Evolutionary conservation across 176 grass and related monocot genomes (phyloP), one percentile per base, ranked within the genome.

Genomic region (Cocos nucifera): DNA sequence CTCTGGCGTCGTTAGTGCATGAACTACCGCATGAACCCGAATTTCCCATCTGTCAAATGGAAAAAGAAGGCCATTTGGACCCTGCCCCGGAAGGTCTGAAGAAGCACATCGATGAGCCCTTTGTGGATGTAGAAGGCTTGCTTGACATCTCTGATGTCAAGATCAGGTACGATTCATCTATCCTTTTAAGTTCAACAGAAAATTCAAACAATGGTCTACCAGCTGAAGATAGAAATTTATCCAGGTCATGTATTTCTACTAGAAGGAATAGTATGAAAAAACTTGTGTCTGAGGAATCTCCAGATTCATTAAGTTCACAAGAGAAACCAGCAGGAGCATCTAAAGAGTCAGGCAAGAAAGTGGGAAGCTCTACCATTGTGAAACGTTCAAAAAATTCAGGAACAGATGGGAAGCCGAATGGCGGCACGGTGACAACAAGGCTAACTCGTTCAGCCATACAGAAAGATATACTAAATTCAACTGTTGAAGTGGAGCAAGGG

Each of bases 371-470:
- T 65, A 15, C 7, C 17, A 51, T 15, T 5, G 6, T 14, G 3
- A 50, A 51, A 1, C 6, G 19, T 55, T 55, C 51, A 30, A 23
- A 16, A 67, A 53, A 20, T 6, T 52, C 25, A 15, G 5, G 4
- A 65, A 65, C 20, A 22, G 51, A 51, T 16, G 17, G 15, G 21
- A 67, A 67, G 50, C 14, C 5, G 4, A 32, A 67, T 59, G 57
- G 57, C n/a, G 3, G 30, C 21, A 15, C 15, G 70, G 60, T 54
- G 58, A 29, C 79, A 39, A 54, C 30, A 56, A 69, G 79, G 8
- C 12, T 70, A 60, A 82, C 79, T 71, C 79, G 73, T 61, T 82
- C 79, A 25, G 29, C 73, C 44, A 53, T 22, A 59, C 53, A 44
- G 19, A 49, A 56, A 32, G 53, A 50, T 51, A 73, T 54, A 5